A percentile compares a stretch with the other conserved stretches of the same genome.
phyloP scores from a whole-genome alignment of 108 stramenopile genomes.

The Parietichytrium sp. region DNA sequence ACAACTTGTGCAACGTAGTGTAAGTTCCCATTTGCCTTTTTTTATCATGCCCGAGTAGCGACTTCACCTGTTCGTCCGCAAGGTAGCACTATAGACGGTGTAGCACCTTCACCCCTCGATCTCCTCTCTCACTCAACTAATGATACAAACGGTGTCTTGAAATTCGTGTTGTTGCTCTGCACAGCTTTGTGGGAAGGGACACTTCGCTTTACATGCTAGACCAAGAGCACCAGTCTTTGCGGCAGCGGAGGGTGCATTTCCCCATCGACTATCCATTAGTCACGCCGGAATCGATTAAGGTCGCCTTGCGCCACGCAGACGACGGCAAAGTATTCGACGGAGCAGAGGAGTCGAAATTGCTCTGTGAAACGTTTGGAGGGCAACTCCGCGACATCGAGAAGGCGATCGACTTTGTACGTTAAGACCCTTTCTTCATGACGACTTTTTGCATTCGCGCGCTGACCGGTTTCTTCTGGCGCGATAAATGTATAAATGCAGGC shows the following conservation, averaged over 20 bases:
- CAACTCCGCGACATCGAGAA: conserved; percentile 38
- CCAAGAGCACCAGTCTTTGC: conserved; percentile 1
- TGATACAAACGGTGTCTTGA: no score
- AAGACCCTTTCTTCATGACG: no score
- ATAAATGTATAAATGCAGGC: no score
- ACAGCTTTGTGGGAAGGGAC: conserved; percentile 28
- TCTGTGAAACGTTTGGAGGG: not conserved
- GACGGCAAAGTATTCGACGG: not conserved
- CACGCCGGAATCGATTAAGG: not conserved
- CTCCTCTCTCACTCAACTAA: no score
- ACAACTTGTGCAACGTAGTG: not conserved
- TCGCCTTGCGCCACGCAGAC: conserved; percentile 8
- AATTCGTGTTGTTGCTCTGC: no score
- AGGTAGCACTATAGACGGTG: no score
- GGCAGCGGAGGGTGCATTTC: conserved; percentile 7
- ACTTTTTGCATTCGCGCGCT: no score
- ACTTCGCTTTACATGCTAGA: not conserved
- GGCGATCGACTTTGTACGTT: conserved; percentile 25
- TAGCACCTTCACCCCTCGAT: no score
- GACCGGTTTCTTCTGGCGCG: no score
- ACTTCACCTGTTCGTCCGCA: no score
- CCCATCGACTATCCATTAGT: conserved; percentile 1
- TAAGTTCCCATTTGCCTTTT: no score
- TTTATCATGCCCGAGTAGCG: no score
- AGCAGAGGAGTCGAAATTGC: not conserved